Conservation (phyloP, 129 eudicot genomes). For the Helichrysum umbraculigerum region DNA sequence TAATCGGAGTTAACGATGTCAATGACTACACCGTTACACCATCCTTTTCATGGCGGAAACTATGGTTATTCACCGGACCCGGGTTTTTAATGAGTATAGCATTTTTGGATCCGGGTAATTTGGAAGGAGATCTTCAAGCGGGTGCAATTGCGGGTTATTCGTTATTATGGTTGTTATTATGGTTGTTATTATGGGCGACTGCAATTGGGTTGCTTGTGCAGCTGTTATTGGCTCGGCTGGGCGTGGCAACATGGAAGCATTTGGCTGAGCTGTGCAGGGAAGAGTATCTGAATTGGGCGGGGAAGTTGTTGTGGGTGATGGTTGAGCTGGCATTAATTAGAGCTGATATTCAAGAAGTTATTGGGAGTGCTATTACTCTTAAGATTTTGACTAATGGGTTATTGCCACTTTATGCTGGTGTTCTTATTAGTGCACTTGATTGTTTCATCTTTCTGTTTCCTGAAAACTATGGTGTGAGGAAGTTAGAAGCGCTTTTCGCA, state of each 20-base stretch:
- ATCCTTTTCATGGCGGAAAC: constrained; percentile 86
- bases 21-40: constrained; percentile 42
- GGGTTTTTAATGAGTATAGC: constrained; percentile 96
- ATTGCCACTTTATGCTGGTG: constrained; percentile 97
- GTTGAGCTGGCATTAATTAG: constrained; percentile 92
- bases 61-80: constrained; percentile 91
- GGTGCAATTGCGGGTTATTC: constrained; percentile 98
- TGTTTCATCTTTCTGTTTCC: constrained; percentile 90
- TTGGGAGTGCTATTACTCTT: constrained; percentile 97
- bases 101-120: constrained; percentile 89
- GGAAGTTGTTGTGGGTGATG: constrained; percentile 80
- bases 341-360: constrained; percentile 93
- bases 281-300: constrained; percentile 93
- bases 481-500: constrained; percentile 90
- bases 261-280: constrained; percentile 92
- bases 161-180: constrained; percentile 75
- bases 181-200: constrained; percentile 99
- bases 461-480: constrained; percentile 92
- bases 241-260: constrained; percentile 91
- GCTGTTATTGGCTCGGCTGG: constrained; percentile 83
- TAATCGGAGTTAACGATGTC: constrained; percentile 43
- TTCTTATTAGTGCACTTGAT: constrained; percentile 81
- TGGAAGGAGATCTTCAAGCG: constrained; percentile 94
- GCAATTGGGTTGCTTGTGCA: constrained; percentile 88
- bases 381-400: constrained; percentile 75